These are phyloP conservation scores for Arachnomyces sp. DNA, from an alignment of 2,329 filamentous ascomycete genomes.

Conservation along the genomic window DNA sequence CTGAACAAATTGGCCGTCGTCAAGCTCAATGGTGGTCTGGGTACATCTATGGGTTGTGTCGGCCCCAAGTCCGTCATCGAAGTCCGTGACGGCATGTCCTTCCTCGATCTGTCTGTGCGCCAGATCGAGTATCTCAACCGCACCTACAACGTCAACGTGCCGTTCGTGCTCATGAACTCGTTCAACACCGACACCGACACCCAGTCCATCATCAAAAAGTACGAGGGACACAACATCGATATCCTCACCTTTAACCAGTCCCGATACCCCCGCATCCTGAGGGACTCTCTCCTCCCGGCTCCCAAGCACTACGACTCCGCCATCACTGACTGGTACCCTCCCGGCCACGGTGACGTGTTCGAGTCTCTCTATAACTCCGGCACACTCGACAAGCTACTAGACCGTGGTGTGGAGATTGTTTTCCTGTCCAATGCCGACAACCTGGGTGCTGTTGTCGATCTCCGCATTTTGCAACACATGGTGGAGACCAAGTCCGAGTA, in stretches of 20 bases:
- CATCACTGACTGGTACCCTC: slow-evolving; percentile 97
- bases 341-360: slow-evolving; percentile 98
- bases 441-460: slow-evolving; percentile 91
- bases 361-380: slow-evolving; percentile 99
- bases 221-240: slow-evolving; percentile 98
- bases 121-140: slow-evolving; percentile 99
- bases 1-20: slow-evolving; percentile 95
- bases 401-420: slow-evolving; percentile 91
- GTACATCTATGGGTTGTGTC: slow-evolving; percentile 99
- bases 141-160: slow-evolving; percentile 93
- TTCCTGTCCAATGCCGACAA: slow-evolving; percentile 99
- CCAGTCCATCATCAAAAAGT: slow-evolving; percentile 99
- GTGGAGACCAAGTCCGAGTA: slow-evolving; percentile 94
- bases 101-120: slow-evolving; percentile 95
- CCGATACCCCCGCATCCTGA: slow-evolving; percentile 92
- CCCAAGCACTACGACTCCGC: slow-evolving; percentile 81
- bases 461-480: slow-evolving; percentile 99
- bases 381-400: slow-evolving; percentile 90
- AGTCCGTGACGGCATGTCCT: slow-evolving; percentile 99
- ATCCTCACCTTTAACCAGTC: slow-evolving; percentile 99
- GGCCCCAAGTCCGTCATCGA: slow-evolving; percentile 99
- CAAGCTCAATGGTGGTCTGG: slow-evolving; percentile 98
- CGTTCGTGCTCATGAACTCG: slow-evolving; percentile 99
- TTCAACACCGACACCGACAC: slow-evolving; percentile 99
- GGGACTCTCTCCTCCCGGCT: slow-evolving; percentile 94